Evolutionary conservation across 441 rosid species (phyloP), one percentile per base, ranked within the genome.

Genomic region (Gossypium gossypioides): DNA sequence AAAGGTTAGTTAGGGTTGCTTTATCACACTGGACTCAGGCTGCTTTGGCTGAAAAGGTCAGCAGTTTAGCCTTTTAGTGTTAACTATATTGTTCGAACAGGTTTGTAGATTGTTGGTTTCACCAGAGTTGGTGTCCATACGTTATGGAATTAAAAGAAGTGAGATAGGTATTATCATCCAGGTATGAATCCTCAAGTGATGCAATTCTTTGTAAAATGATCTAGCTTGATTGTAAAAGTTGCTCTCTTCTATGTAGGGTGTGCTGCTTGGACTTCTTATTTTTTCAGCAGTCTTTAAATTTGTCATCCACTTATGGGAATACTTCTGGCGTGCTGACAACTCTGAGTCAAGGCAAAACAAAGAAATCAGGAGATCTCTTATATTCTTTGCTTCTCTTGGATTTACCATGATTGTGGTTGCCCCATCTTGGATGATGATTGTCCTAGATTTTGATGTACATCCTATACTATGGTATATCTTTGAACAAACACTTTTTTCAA

Each of bases 381-480:
- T 89, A 37, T 92, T 95, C 85, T 81, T 86, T 74, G 44, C 75
- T 34, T 86, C 88, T 42, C 84, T 95, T 77, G 79, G 86, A 0
- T 66, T 84, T 71, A 69, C 86, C 77, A 79, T 81, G 85, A 42
- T 77, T 13, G 70, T 79, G 60, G 66, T 88, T 65, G 76, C 84
- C 42, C 99, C 98, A 57, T 83, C 83, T 29, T 92, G 98, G 99
- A 92, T 92, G 89, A 91, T 87, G 77, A 82, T 87, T 75, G 92
- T 91, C 73, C 90, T 81, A 22, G 83, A 86, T 72, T 95, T 95
- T 86, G 69, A 85, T 51, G 81, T 75, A 66, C 99, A 95, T 81
- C 98, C 97, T 60, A 44, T 86, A 15, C 73, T 89, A 78, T 91
- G 99, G 98, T 95, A 66, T 57, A 44, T 2, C n/a, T 18, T 32